Base-by-base conservation (phyloP, 352 stramenopile genomes). In the Phytophthora macrochlamydospora region DNA sequence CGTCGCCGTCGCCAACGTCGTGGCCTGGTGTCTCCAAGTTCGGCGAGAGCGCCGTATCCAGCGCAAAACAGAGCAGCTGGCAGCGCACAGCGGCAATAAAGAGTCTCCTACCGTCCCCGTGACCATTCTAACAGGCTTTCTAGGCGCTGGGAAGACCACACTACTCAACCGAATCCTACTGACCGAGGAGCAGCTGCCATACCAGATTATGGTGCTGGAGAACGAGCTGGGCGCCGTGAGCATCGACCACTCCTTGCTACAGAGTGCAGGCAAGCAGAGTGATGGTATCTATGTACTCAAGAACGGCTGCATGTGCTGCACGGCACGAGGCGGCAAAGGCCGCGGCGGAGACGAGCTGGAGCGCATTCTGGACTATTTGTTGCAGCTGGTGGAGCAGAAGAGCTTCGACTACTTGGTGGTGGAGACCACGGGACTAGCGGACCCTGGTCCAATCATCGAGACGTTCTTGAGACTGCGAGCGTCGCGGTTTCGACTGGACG, bases 261-360 rank as follows among this genome's bases (percentile, higher is more conserved):
- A 73, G 32, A 51, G 67, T 29, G 72, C 69, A 8, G 58, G 50
- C 0, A 75, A 78, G 29, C 66, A 83, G 9, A 55, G 69, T 3
- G 83, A 91, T 65, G 97, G 98, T 59, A 92, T 99, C 50, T 97
- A 98, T 57, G 97, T 97, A 35, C 97, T 99, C 81, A 89, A 98
- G 78, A 99, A 99, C 75, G 97, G 97, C 42, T 99, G 97, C 71
- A 97, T 99, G 66, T 99, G 97, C 83, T 99, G 97, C 77, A 97
- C 94, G 9, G 92, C 98, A 11, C 65, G 67, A 43, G 78, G 93
- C 9, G 92, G 92, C 31, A 97, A 98, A 40, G 92, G 97, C 18
- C 56, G 48, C 33, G 79, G 88, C 46, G 97, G 93, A 46, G 73
- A 74, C 54, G 83, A 92, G 30, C 76, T 99, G 0, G 92, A 98